A percentile compares a stretch with the other conserved stretches of the same genome.
phyloP scores from a whole-genome alignment of 2,329 filamentous ascomycete genomes.

The Penicillium sp. region DNA sequence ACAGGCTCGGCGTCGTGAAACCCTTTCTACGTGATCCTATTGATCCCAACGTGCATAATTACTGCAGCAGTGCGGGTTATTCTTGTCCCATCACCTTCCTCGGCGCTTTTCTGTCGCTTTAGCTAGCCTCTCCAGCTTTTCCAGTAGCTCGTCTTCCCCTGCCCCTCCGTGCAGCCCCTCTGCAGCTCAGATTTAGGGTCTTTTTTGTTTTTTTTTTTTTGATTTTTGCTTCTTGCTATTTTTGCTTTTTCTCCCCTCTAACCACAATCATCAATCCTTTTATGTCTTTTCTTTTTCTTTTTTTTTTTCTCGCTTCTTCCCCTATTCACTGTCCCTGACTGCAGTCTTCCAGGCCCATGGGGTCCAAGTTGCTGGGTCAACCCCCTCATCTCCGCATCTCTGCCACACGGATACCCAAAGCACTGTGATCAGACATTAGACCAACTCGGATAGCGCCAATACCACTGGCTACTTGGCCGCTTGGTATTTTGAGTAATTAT shows the following conservation, averaged over 20 bases:
- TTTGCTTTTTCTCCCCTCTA: background rate
- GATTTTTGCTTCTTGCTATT: too few species aligned
- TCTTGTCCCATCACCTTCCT: constrained; percentile 20
- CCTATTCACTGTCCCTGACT: background rate
- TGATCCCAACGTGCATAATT: constrained; percentile 24
- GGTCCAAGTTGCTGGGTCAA: constrained; percentile 13
- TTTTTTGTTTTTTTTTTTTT: constrained; percentile 6
- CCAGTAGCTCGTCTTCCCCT: constrained; percentile 8
- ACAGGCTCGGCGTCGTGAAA: constrained; percentile 10
- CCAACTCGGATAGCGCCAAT: background rate
- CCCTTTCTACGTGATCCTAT: constrained; percentile 13
- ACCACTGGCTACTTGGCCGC: background rate
- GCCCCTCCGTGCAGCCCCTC: constrained; percentile 22
- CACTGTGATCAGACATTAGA: constrained; percentile 15
- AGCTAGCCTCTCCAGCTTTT: constrained; percentile 13
- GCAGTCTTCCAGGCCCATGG: background rate
- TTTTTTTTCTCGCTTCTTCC: background rate
- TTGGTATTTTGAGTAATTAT: background rate
- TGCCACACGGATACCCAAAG: background rate
- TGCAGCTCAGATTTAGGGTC: constrained; percentile 16
- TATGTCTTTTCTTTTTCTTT: background rate
- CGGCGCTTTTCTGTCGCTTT: constrained; percentile 15
- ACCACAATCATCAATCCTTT: background rate
- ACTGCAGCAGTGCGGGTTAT: constrained; percentile 27
- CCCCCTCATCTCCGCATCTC: background rate